These are phyloP conservation scores for Brassica rapa DNA, from an alignment of 345 rosid species.

Conservation along the genomic window DNA sequence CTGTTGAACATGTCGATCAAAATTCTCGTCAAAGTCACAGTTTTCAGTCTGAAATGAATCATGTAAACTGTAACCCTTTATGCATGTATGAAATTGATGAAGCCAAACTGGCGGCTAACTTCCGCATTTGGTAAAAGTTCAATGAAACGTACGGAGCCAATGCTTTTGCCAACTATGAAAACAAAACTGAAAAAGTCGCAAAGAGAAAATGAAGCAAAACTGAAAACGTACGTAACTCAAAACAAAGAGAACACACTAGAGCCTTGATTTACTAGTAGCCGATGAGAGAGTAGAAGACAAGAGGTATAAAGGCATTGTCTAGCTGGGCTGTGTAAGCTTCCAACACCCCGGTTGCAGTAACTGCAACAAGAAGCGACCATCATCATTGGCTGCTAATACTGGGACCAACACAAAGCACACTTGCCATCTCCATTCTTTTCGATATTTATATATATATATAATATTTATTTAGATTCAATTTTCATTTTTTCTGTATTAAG, in stretches of 20 bases:
- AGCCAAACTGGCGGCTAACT: slow-evolving; percentile 30
- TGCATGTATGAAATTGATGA: not conserved
- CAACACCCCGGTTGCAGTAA: slow-evolving; percentile 53
- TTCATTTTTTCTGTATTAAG: not conserved
- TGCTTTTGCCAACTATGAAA: not conserved
- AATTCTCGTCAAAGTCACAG: not conserved
- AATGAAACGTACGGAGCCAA: slow-evolving; percentile 22
- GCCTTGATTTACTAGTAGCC: slow-evolving; percentile 47
- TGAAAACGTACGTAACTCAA: no score
- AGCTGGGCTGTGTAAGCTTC: slow-evolving; percentile 93
- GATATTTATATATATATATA: no score
- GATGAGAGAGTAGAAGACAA: slow-evolving; percentile 88
- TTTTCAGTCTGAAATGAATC: not conserved
- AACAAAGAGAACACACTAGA: not conserved
- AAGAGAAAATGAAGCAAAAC: not conserved
- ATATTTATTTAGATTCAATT: not conserved
- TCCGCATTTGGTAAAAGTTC: slow-evolving; percentile 27
- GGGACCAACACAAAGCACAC: not conserved
- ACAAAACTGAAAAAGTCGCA: not conserved
- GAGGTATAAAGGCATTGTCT: slow-evolving; percentile 92
- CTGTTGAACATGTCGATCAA: not conserved
- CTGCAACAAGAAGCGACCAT: not conserved
- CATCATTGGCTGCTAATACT: not conserved
- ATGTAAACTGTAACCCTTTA: not conserved
- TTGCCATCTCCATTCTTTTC: not conserved